Percentiles rank a stretch among this genome's conserved stretches.
These are phyloP conservation scores for Hygrophoropsis aurantiaca DNA, from an alignment of 768 basidiomycete genomes.

Conservation along the genomic window DNA sequence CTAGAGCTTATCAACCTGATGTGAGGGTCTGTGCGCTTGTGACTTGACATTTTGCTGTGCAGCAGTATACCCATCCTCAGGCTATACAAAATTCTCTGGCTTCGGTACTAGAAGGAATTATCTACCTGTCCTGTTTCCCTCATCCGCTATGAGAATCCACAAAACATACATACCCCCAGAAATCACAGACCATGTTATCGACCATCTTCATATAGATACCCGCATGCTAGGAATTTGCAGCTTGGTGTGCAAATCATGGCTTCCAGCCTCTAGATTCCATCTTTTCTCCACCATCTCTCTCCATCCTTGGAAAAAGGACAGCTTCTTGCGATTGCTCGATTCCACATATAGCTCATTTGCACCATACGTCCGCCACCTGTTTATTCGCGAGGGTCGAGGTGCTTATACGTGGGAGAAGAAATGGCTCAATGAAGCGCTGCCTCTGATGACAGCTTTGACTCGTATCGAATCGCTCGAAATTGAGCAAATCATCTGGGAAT, in stretches of 20 bases:
- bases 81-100: too few species aligned
- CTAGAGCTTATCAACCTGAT: too few species aligned
- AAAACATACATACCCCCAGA: slow-evolving; percentile 12
- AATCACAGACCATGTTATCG: slow-evolving; percentile 46
- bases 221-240: slow-evolving; percentile 33
- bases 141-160: too few species aligned
- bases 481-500: slow-evolving; percentile 32
- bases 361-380: slow-evolving; percentile 45
- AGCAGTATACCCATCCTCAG: too few species aligned
- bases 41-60: too few species aligned
- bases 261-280: slow-evolving; percentile 37
- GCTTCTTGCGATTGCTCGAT: neutral
- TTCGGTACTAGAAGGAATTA: too few species aligned
- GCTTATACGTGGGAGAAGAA: slow-evolving; percentile 29
- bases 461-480: slow-evolving; percentile 24
- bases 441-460: slow-evolving; percentile 17
- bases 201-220: slow-evolving; percentile 39
- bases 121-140: too few species aligned
- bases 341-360: slow-evolving; percentile 29
- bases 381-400: slow-evolving; percentile 28
- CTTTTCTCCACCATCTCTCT: slow-evolving; percentile 27
- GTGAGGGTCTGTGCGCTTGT: too few species aligned
- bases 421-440: slow-evolving; percentile 30
- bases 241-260: slow-evolving; percentile 39
- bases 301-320: slow-evolving; percentile 1